A percentile compares a stretch with the other conserved stretches of the same genome.
Conservation (phyloP, 805 yeast species). For the Metschnikowia arizonensis region DNA sequence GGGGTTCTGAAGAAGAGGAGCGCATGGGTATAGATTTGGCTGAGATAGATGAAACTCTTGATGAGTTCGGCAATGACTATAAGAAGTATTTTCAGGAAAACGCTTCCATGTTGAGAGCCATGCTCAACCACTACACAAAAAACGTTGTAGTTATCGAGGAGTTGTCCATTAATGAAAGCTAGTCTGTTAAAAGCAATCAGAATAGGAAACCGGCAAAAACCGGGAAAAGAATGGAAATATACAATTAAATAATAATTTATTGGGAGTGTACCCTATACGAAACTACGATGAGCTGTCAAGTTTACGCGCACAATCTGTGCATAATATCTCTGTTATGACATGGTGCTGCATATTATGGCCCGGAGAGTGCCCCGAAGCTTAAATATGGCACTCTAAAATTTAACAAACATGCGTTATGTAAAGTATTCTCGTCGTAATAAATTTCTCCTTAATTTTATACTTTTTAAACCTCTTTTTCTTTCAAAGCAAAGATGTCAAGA, state of each 20-base stretch:
- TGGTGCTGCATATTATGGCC: background rate
- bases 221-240: slow-evolving; percentile 10
- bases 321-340: background rate
- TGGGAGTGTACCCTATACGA: too few species aligned
- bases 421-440: background rate
- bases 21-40: slow-evolving; percentile 48
- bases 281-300: slow-evolving; percentile 1
- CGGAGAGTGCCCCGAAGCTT: background rate
- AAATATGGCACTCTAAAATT: background rate
- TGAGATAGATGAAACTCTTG: slow-evolving; percentile 49
- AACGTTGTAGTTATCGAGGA: slow-evolving; percentile 13
- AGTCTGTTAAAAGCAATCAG: slow-evolving; percentile 9
- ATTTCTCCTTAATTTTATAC: background rate
- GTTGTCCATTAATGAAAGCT: slow-evolving; percentile 7
- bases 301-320: slow-evolving; percentile 1
- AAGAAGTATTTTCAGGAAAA: slow-evolving; percentile 24
- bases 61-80: slow-evolving; percentile 36
- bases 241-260: background rate
- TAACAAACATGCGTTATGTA: background rate
- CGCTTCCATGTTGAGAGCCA: slow-evolving; percentile 16
- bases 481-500: background rate
- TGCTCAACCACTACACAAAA: slow-evolving; percentile 13
- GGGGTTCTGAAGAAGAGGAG: slow-evolving; percentile 45
- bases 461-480: background rate
- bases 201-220: slow-evolving; percentile 13